phyloP scores from a whole-genome alignment of 2,329 filamentous ascomycete genomes.

The Nemania sp. region DNA sequence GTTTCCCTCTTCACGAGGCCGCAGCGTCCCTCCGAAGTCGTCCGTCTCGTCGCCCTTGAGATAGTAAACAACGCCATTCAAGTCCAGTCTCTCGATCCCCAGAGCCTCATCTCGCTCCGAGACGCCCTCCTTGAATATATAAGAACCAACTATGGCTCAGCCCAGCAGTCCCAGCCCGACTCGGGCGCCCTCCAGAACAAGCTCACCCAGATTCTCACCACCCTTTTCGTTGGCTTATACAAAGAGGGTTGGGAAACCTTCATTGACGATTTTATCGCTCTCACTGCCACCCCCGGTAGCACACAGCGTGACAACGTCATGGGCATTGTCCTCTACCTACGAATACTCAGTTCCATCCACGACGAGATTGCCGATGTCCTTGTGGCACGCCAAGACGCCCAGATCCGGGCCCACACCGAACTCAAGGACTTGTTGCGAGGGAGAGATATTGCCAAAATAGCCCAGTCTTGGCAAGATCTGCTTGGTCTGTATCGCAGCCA shows the following conservation, averaged over 20 bases:
- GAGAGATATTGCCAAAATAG: slow-evolving; percentile 86
- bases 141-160: slow-evolving; percentile 71
- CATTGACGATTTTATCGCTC: slow-evolving; percentile 82
- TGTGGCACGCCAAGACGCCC: slow-evolving; percentile 74
- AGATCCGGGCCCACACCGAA: slow-evolving; percentile 83
- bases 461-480: slow-evolving; percentile 89
- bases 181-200: slow-evolving; percentile 88
- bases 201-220: slow-evolving; percentile 92
- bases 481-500: slow-evolving; percentile 75
- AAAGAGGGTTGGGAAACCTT: slow-evolving; percentile 85
- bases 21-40: slow-evolving; percentile 77
- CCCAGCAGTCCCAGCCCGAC: slow-evolving; percentile 65
- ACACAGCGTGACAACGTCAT: slow-evolving; percentile 68
- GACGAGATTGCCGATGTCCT: slow-evolving; percentile 97
- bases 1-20: slow-evolving; percentile 81
- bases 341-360: slow-evolving; percentile 86
- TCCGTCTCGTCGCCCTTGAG: slow-evolving; percentile 87
- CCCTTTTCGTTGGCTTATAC: slow-evolving; percentile 88
- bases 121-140: slow-evolving; percentile 83
- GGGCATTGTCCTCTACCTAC: slow-evolving; percentile 85
- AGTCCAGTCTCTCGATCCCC: slow-evolving; percentile 72
- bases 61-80: slow-evolving; percentile 92
- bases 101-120: slow-evolving; percentile 76
- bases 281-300: slow-evolving; percentile 69
- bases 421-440: slow-evolving; percentile 89